Conservation (phyloP, 2,329 filamentous ascomycete genomes). For the Nemania sp. region DNA sequence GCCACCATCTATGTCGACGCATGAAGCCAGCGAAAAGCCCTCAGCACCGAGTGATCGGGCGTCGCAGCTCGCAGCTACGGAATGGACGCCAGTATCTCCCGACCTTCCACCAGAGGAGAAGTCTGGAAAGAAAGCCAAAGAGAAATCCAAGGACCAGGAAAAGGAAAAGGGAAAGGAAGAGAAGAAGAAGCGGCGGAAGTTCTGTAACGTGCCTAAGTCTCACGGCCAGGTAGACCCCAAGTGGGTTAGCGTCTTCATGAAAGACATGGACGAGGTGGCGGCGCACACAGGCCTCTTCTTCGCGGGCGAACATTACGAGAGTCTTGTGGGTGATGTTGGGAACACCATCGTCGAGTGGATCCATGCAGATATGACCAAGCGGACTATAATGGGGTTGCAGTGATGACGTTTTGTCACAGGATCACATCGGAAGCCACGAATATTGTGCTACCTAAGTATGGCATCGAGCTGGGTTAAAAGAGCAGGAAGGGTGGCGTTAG, state of each 20-base stretch:
- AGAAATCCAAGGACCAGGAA: constrained; percentile 33
- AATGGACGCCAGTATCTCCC: constrained; percentile 30
- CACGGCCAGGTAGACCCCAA: constrained; percentile 72
- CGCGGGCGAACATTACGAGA: constrained; percentile 77
- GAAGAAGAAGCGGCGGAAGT: constrained; percentile 73
- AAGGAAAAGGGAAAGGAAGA: constrained; percentile 39
- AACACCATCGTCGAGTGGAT: constrained; percentile 77
- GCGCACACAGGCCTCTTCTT: constrained; percentile 89
- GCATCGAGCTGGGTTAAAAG: not conserved
- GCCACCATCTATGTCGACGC: constrained; percentile 2
- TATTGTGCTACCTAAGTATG: not conserved
- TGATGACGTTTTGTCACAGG: not conserved
- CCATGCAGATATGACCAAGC: constrained; percentile 66
- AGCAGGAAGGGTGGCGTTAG: not conserved
- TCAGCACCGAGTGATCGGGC: not conserved
- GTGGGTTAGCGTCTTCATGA: constrained; percentile 86
- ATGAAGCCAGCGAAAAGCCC: constrained; percentile 3
- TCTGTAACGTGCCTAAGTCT: constrained; percentile 76
- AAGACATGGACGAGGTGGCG: constrained; percentile 83
- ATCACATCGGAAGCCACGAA: not conserved
- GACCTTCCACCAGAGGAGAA: not conserved
- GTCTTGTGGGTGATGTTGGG: constrained; percentile 80
- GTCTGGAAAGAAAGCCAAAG: constrained; percentile 11
- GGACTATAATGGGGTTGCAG: constrained; percentile 53
- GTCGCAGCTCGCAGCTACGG: not conserved